These are phyloP conservation scores for Elongisporangium anandrum DNA, from an alignment of 352 stramenopile genomes.

Conservation along the genomic window DNA sequence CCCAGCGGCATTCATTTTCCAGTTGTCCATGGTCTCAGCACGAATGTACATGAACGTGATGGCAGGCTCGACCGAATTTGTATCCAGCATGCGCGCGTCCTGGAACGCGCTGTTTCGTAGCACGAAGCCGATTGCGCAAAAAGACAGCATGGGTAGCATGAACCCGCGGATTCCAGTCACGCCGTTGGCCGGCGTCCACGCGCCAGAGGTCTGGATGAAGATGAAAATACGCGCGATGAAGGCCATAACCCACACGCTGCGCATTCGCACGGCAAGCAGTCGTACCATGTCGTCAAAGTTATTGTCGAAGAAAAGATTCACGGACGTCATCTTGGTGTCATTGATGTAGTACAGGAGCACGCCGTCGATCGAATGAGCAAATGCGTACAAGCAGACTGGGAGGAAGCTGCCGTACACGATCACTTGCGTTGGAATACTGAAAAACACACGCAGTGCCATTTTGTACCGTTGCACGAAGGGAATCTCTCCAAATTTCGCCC, in stretches of 20 bases:
- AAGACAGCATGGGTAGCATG: slow-evolving; percentile 26
- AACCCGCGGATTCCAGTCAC: slow-evolving; percentile 38
- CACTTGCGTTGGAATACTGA: slow-evolving; percentile 40
- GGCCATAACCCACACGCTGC: slow-evolving; percentile 41
- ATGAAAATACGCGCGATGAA: slow-evolving; percentile 35
- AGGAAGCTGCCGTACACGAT: slow-evolving; percentile 52
- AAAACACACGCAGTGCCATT: slow-evolving; percentile 28
- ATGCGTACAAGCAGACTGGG: slow-evolving; percentile 39
- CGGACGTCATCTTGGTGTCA: slow-evolving; percentile 27
- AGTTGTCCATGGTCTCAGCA: slow-evolving; percentile 43
- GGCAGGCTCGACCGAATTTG: slow-evolving; percentile 44
- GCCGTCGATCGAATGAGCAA: slow-evolving; percentile 42
- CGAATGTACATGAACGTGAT: slow-evolving; percentile 55
- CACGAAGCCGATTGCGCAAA: slow-evolving; percentile 33
- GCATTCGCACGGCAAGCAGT: slow-evolving; percentile 44
- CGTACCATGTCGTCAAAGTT: slow-evolving; percentile 28
- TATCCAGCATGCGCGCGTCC: slow-evolving; percentile 43
- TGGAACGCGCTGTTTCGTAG: slow-evolving; percentile 24
- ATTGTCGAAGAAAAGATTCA: slow-evolving; percentile 21
- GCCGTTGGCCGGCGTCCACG: slow-evolving; percentile 40
- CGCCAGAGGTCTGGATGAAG: slow-evolving; percentile 43
- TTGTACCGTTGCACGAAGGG: slow-evolving; percentile 3
- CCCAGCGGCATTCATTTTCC: slow-evolving; percentile 56
- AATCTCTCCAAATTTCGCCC: neutral
- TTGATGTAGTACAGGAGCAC: slow-evolving; percentile 51